Evolutionary conservation across 192 early-diverging fungal genomes (phyloP), one percentile per base, ranked within the genome.

Genomic region (Borealophlyctis nickersoniae): DNA sequence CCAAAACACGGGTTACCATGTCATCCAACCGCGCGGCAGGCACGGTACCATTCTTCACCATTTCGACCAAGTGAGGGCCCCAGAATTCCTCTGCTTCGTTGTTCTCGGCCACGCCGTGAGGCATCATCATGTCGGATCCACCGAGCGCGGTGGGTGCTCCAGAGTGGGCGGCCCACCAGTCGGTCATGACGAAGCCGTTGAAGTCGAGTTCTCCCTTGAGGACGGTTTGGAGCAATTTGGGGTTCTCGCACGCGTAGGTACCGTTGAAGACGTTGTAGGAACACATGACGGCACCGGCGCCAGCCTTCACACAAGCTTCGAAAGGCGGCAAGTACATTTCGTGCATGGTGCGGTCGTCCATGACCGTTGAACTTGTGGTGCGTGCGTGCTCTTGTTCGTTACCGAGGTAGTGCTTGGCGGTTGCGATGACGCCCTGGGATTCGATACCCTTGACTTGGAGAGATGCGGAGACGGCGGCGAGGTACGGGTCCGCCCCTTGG

Each of bases 41-140:
- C 0, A 83, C 74, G 4, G 36, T 30, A n/a, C 71, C 71, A 13
- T 16, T 50, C n/a, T 60, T 33, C 2, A 81, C 71, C 31, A 58
- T 58, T 23, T 26, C 34, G 1, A 64, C 31, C 23, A 79, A 61
- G 32, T 80, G 73, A 2, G 19, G 7, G 28, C 78, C 75, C 76
- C 81, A 79, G 49, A 19, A 56, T 7, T 13, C 7, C 7, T 7
- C 19, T 7, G 7, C 19, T 19, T 13, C 7, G 7, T 45, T 7
- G 1, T 33, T 36, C 5, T 72, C 49, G 2, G 19, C 33, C 4
- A 30, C 16, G 4, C 66, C 59, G 4, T 11, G 35, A 14, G 83
- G 78, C 84, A 86, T 86, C 53, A 80, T 81, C 78, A 88, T 81
- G 61, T 88, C 85, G 28, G 79, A 58, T 45, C 83, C 77, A 64